Conservation (phyloP, 352 stramenopile species). For the Phytophthora constricta region DNA sequence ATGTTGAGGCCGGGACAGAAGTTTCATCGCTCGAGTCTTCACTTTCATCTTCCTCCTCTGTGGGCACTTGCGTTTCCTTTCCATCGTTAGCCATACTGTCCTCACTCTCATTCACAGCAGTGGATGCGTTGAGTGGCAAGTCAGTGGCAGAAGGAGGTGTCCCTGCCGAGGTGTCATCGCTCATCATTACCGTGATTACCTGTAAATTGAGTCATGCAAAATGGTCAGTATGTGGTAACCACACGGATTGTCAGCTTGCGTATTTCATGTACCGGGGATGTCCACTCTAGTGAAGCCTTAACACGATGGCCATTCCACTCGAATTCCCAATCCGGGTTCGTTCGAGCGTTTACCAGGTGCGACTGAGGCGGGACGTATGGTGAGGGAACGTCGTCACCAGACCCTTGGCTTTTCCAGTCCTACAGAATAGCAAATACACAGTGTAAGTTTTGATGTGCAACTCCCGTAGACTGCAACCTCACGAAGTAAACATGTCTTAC, state of each 20-base stretch:
- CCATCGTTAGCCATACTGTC: constrained; percentile 31
- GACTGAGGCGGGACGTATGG: constrained; percentile 76
- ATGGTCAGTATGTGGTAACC: constrained; percentile 5
- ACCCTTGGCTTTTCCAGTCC: constrained; percentile 70
- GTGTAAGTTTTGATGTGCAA: not conserved
- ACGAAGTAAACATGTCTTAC: constrained; percentile 17
- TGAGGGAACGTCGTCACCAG: constrained; percentile 56
- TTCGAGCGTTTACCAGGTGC: constrained; percentile 84
- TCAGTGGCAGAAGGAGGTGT: not conserved
- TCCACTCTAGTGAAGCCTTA: constrained; percentile 64
- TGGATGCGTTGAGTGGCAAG: not conserved
- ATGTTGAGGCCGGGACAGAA: constrained; percentile 1
- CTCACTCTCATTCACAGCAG: constrained; percentile 17
- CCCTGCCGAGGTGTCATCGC: not conserved
- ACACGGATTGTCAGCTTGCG: not conserved
- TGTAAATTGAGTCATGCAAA: constrained; percentile 13
- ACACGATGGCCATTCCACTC: constrained; percentile 77
- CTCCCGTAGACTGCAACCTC: not conserved
- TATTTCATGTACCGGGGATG: constrained; percentile 54
- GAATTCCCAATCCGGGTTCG: constrained; percentile 65
- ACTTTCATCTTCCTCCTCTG: constrained; percentile 25
- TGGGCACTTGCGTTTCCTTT: constrained; percentile 4
- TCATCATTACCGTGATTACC: constrained; percentile 42
- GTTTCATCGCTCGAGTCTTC: constrained; percentile 26
- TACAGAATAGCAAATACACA: constrained; percentile 18